These are phyloP conservation scores for Pseudotulostoma volvatum DNA, from an alignment of 495 filamentous ascomycete species.

Conservation along the genomic window DNA sequence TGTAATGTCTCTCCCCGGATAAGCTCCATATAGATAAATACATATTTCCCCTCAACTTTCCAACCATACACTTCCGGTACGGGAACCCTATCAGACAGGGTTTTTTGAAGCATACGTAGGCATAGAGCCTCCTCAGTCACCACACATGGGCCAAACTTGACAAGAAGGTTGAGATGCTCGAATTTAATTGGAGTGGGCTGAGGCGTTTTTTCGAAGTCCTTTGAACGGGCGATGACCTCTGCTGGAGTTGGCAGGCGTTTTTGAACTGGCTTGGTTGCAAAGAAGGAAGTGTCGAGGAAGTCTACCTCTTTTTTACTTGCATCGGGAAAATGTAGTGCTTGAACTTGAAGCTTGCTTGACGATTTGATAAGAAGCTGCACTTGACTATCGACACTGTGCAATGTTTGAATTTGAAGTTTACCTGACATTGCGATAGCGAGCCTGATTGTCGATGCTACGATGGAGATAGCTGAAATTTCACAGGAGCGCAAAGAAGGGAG, in stretches of 20 bases:
- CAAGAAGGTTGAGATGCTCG: slow-evolving; percentile 22
- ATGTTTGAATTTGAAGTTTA: too few relatives aligned
- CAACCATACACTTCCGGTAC: slow-evolving; percentile 34
- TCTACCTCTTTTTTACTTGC: slow-evolving; percentile 8
- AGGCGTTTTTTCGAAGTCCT: slow-evolving; percentile 2
- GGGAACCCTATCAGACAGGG: slow-evolving; percentile 19
- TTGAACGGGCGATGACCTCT: slow-evolving; percentile 12
- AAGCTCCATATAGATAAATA: slow-evolving; percentile 34
- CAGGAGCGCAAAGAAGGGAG: too few relatives aligned
- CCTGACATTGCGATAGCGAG: too few relatives aligned
- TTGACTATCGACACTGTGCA: too few relatives aligned
- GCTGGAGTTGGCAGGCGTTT: slow-evolving; percentile 10
- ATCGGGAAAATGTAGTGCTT: too few relatives aligned
- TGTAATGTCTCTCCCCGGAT: slow-evolving; percentile 22
- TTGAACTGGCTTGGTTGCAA: slow-evolving; percentile 1
- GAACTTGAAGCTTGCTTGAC: too few relatives aligned
- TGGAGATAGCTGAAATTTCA: too few relatives aligned
- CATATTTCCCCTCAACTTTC: slow-evolving; percentile 18
- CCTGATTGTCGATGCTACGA: too few relatives aligned
- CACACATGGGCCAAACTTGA: slow-evolving; percentile 28
- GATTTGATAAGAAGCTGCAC: too few relatives aligned
- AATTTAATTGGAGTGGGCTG: slow-evolving; percentile 16
- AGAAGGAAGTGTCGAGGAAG: slow-evolving; percentile 15
- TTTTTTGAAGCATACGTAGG: slow-evolving; percentile 23
- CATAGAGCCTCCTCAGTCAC: slow-evolving; percentile 26